These are phyloP conservation scores for Euryodendron excelsum DNA, from an alignment of 148 eudicot genomes.

Conservation along the genomic window DNA sequence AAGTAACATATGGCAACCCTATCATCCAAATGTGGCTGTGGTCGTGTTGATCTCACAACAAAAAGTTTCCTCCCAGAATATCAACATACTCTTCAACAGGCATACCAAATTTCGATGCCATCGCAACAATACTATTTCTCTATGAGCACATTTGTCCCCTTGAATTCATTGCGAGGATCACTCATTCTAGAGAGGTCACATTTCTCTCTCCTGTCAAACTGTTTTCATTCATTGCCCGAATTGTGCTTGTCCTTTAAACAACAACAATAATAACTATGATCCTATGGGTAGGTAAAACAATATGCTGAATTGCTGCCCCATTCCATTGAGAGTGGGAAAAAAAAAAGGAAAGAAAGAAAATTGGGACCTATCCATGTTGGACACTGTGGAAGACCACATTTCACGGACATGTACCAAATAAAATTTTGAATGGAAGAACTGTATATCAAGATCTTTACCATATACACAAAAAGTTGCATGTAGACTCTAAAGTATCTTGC, in stretches of 20 bases:
- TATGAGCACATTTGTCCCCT: slow-evolving; percentile 82
- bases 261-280: too few relatives aligned
- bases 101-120: slow-evolving; percentile 66
- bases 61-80: slow-evolving; percentile 62
- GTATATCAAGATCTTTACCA: neutral
- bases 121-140: slow-evolving; percentile 63
- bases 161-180: slow-evolving; percentile 90
- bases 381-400: neutral
- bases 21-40: slow-evolving; percentile 84
- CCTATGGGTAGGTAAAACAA: too few relatives aligned
- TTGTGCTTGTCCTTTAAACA: too few relatives aligned
- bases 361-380: neutral
- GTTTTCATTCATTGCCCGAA: too few relatives aligned
- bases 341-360: neutral
- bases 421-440: neutral
- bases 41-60: slow-evolving; percentile 66
- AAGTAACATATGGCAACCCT: slow-evolving; percentile 47
- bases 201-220: too few relatives aligned
- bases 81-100: slow-evolving; percentile 58
- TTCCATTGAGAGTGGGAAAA: too few relatives aligned
- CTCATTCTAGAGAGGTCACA: slow-evolving; percentile 85
- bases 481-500: neutral
- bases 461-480: neutral
- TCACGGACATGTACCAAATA: neutral
- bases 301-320: too few relatives aligned